A percentile compares a stretch with the other conserved stretches of the same genome.
These are phyloP conservation scores for Bipolaris sorokiniana DNA, from an alignment of 2,329 filamentous ascomycete species.

Conservation along the genomic window DNA sequence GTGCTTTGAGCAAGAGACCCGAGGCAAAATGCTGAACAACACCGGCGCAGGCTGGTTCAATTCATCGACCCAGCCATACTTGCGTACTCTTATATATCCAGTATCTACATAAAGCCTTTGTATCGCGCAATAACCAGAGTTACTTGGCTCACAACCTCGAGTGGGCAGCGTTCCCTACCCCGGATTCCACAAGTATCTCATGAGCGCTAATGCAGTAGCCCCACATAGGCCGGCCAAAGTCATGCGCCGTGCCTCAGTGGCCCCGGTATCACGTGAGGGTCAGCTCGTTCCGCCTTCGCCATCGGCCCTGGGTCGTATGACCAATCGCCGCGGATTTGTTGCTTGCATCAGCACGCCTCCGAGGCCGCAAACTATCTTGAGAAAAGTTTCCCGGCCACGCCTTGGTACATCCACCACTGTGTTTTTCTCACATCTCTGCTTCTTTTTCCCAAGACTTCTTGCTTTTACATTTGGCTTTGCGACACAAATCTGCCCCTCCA, in stretches of 20 bases:
- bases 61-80: neutral
- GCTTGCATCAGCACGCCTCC: constrained; percentile 29
- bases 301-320: constrained; percentile 11
- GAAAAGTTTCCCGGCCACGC: constrained; percentile 32
- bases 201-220: constrained; percentile 10
- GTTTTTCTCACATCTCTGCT: neutral
- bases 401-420: constrained; percentile 1
- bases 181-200: constrained; percentile 14
- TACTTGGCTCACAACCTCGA: neutral
- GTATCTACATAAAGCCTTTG: too few species aligned
- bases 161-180: constrained; percentile 6
- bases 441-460: neutral
- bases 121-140: neutral
- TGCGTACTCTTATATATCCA: neutral
- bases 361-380: constrained; percentile 33
- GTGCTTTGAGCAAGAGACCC: constrained; percentile 3
- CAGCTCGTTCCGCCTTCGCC: neutral
- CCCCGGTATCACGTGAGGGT: constrained; percentile 11
- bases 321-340: constrained; percentile 18
- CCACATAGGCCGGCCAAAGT: constrained; percentile 7
- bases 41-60: neutral
- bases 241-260: neutral
- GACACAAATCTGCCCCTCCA: constrained; percentile 6
- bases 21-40: neutral
- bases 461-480: neutral